phyloP scores from a whole-genome alignment of 2,329 filamentous ascomycete genomes.

The Colletotrichum filicis region DNA sequence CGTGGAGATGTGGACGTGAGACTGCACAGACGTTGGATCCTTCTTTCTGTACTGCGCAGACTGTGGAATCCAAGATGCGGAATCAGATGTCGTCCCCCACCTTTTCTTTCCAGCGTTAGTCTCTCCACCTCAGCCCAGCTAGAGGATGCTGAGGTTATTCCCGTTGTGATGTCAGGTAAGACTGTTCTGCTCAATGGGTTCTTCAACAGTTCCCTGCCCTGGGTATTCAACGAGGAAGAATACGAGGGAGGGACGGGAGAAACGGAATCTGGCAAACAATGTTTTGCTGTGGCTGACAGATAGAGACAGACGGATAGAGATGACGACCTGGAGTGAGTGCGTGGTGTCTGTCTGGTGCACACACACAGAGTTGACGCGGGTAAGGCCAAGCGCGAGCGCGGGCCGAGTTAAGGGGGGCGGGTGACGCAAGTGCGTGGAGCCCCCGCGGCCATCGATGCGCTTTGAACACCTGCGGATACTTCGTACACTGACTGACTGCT shows the following conservation, averaged over 20 bases:
- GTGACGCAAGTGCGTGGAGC: conserved; percentile 35
- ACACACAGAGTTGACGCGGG: conserved; percentile 8
- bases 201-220: not conserved
- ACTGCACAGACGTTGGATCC: not conserved
- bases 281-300: not conserved
- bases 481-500: too few species aligned
- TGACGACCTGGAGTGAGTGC: not conserved
- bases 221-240: not conserved
- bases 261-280: not conserved
- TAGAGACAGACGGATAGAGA: not conserved
- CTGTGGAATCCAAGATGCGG: not conserved
- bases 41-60: not conserved
- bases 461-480: not conserved
- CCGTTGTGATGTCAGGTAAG: not conserved
- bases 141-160: not conserved
- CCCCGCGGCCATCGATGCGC: conserved; percentile 11
- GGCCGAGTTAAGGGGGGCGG: conserved; percentile 29
- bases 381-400: conserved; percentile 33
- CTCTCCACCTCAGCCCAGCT: not conserved
- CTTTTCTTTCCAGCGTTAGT: not conserved
- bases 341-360: not conserved
- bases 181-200: not conserved
- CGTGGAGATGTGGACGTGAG: not conserved
- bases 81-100: not conserved
- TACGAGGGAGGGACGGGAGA: not conserved